These are phyloP conservation scores for Exutisphaerella laricina DNA, from an alignment of 2,329 filamentous ascomycete genomes.

Conservation along the genomic window DNA sequence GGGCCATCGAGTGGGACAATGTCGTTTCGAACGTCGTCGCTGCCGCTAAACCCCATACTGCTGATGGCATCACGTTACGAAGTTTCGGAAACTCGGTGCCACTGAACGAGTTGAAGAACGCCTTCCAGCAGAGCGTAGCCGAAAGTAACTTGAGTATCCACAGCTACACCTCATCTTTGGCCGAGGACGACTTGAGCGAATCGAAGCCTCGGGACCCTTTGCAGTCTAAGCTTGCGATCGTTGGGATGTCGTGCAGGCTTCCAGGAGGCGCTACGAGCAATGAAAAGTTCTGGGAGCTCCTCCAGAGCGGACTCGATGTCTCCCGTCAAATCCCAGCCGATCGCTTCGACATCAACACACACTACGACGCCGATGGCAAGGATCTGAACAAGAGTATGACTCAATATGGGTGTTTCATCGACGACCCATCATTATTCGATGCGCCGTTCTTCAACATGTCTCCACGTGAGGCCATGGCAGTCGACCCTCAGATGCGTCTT, in stretches of 20 bases:
- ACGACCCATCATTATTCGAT: constrained; percentile 37
- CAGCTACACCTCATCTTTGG: not conserved
- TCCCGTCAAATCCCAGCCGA: constrained; percentile 10
- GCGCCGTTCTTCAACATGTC: constrained; percentile 39
- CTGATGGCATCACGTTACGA: not conserved
- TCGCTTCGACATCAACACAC: constrained; percentile 14
- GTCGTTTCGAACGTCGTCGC: not conserved
- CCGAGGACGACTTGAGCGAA: not conserved
- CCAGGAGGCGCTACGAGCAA: constrained; percentile 4
- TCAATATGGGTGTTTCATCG: constrained; percentile 36
- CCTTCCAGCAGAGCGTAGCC: not conserved
- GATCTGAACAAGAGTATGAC: constrained; percentile 23
- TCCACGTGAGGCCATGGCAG: constrained; percentile 22
- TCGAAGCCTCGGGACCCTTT: not conserved
- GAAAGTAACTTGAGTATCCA: not conserved
- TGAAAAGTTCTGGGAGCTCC: constrained; percentile 17
- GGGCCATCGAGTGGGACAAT: not conserved
- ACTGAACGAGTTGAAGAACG: not conserved
- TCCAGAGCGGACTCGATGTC: constrained; percentile 11
- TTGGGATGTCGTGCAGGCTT: constrained; percentile 2
- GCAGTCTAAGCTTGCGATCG: constrained; percentile 5
- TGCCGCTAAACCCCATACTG: not conserved
- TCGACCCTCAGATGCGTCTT: constrained; percentile 14
- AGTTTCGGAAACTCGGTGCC: not conserved
- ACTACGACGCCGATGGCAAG: constrained; percentile 14